Base-by-base conservation (phyloP, 2,329 filamentous ascomycete species). In the Huntiella abstrusa region DNA sequence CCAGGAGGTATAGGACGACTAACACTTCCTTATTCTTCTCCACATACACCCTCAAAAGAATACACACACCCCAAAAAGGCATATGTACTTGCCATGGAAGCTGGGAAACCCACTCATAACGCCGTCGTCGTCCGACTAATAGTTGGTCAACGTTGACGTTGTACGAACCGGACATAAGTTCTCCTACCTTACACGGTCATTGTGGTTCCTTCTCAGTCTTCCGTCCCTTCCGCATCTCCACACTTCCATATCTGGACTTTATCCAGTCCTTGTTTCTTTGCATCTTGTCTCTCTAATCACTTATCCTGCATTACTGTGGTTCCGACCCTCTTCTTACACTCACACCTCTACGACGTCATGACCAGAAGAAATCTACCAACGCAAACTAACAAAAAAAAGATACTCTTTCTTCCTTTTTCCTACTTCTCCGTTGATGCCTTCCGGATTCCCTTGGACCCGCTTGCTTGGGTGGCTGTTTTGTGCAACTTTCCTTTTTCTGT, bases 1-100 rank as follows among this genome's bases (percentile, higher is more conserved):
- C 53, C 60, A 66, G 56, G 62, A 63, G 54, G 53, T 63, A 55
- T 37, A 70, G 69, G 22, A 28, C 8, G 22, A 7, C 22, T 28
- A 28, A 28, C 7, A 28, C 51, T 19, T n/a, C 13, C 33, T 28
- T 10, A 4, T 22, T 17, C 32, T 13, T 32, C n/a, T 15, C n/a
- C 16, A 41, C 16, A 33, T 17, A 38, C 17, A 15, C n/a, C 36
- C 17, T 11, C 11, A 38, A 38, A 32, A 42, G 32, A 33, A 42
- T 12, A 42, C 10, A 33, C 8, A 28, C 8, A 28, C 22, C 22
- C 22, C 22, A 28, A 28, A 28, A 28, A 28, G 22, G 22, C 22
- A 28, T 28, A 28, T 10, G 8, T 28, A 28, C 8, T 28, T 28
- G 22, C 22, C 22, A 28, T 28, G 22, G 22, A 28, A 28, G 22